These are phyloP conservation scores for Talaromyces sp. DNA, from an alignment of 2,329 filamentous ascomycete species.

Conservation along the genomic window DNA sequence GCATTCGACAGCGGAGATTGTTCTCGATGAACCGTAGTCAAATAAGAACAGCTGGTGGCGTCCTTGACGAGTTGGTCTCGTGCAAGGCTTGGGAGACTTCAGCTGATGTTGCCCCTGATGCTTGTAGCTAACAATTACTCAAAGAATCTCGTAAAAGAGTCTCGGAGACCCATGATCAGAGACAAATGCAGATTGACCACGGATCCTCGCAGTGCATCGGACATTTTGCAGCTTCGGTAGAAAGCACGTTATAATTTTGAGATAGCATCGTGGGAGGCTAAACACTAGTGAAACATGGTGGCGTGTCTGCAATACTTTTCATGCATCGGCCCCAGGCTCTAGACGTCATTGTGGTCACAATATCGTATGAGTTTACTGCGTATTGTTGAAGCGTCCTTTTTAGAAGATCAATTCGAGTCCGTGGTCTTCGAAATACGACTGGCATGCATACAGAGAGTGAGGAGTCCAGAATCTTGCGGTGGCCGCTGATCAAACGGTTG, in stretches of 20 bases:
- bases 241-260: background rate
- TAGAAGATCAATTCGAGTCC: background rate
- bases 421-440: background rate
- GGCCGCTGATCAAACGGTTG: background rate
- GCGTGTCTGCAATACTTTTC: constrained; percentile 9
- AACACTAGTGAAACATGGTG: constrained; percentile 18
- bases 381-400: background rate
- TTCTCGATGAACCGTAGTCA: background rate
- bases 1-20: background rate
- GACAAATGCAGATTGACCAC: background rate
- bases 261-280: constrained; percentile 9
- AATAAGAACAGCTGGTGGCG: background rate
- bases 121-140: background rate
- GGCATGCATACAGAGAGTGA: background rate
- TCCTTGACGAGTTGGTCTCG: background rate
- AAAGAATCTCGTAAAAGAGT: background rate
- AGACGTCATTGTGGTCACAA: background rate
- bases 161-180: background rate
- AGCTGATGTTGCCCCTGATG: background rate
- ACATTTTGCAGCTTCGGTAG: background rate
- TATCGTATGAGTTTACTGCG: too few relatives aligned
- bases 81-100: background rate
- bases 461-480: background rate
- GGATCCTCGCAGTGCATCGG: background rate
- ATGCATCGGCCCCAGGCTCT: background rate